phyloP scores from a whole-genome alignment of 768 basidiomycete species.

The Lactarius sp. region DNA sequence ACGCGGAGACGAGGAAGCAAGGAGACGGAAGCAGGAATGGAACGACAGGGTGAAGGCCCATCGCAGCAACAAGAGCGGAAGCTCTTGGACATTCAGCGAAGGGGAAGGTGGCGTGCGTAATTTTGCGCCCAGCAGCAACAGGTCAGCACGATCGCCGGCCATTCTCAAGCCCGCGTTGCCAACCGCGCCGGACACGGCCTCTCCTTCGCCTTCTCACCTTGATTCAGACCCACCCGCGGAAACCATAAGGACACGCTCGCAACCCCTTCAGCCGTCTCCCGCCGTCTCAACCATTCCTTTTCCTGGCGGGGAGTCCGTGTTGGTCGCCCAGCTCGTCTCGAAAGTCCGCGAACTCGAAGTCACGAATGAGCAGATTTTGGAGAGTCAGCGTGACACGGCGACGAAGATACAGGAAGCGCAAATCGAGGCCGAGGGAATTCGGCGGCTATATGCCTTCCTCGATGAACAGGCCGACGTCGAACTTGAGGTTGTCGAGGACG shows the following conservation, averaged over 20 bases:
- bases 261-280: constrained; percentile 7
- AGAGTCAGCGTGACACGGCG: constrained; percentile 59
- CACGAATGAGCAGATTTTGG: constrained; percentile 60
- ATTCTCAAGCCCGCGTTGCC: not conserved
- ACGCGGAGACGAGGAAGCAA: constrained; percentile 35
- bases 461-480: constrained; percentile 51
- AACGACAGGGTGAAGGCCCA: constrained; percentile 47
- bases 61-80: constrained; percentile 33
- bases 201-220: not conserved
- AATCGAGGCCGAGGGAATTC: constrained; percentile 65
- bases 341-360: constrained; percentile 78
- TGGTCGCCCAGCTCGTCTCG: constrained; percentile 64
- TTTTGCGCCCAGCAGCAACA: constrained; percentile 55
- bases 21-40: constrained; percentile 43
- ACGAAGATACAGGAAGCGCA: constrained; percentile 63
- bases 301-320: constrained; percentile 33
- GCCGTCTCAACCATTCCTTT: constrained; percentile 1
- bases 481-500: constrained; percentile 39
- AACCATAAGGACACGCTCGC: constrained; percentile 27
- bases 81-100: constrained; percentile 27
- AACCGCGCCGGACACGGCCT: constrained; percentile 1
- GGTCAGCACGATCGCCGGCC: not conserved
- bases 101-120: constrained; percentile 40
- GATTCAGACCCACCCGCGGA: not conserved
- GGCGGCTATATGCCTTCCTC: constrained; percentile 63